Percentiles rank a stretch among this genome's conserved stretches.
phyloP scores from a whole-genome alignment of 139 green algal species.

The Coccomyxa sp. region DNA sequence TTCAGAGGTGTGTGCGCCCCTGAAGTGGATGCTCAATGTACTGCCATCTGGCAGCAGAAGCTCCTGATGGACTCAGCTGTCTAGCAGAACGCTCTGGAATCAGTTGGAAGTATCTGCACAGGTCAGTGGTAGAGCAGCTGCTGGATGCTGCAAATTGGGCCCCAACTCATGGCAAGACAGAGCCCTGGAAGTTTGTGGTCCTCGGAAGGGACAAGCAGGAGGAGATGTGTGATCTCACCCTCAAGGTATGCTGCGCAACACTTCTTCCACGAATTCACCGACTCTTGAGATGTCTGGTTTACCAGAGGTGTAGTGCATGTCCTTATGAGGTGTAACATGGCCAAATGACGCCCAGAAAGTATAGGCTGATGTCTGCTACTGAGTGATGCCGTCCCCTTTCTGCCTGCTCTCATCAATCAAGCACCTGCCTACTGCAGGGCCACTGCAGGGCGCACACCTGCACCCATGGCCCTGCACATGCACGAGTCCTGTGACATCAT shows the following conservation, averaged over 20 bases:
- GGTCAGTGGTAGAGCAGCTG: conserved; percentile 21
- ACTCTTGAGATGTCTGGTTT: background rate
- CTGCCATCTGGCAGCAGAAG: background rate
- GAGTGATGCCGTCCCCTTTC: too few species aligned
- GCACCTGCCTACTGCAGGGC: too few species aligned
- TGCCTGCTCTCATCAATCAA: too few species aligned
- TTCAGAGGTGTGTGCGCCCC: too few species aligned
- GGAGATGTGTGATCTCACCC: conserved; percentile 31
- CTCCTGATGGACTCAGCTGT: background rate
- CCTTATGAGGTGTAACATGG: too few species aligned
- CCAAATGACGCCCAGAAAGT: background rate
- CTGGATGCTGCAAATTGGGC: conserved; percentile 56
- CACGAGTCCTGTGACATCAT: too few species aligned
- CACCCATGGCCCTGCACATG: too few species aligned
- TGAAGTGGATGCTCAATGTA: background rate
- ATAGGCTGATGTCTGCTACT: background rate
- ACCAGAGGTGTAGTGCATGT: too few species aligned
- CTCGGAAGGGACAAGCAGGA: conserved; percentile 31
- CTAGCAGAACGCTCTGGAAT: background rate
- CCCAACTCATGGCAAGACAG: conserved; percentile 55
- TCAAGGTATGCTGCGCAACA: conserved; percentile 16
- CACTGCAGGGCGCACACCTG: too few species aligned
- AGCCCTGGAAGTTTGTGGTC: conserved; percentile 66
- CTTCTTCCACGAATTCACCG: background rate
- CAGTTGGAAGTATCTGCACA: background rate